These are phyloP conservation scores for Citrus australasica DNA, from an alignment of 345 rosid genomes.

Conservation along the genomic window DNA sequence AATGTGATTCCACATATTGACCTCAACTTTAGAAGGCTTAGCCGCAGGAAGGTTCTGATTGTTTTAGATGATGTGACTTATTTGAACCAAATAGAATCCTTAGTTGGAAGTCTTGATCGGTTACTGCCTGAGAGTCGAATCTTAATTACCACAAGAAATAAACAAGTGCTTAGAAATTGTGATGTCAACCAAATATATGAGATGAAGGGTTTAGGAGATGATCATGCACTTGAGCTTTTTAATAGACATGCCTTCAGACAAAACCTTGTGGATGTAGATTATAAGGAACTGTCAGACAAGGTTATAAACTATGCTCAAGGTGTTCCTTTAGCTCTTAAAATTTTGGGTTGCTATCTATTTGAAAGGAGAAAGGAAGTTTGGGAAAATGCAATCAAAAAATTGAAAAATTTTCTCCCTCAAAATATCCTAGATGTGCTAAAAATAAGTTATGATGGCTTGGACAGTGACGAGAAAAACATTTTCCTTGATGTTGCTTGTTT, in stretches of 20 bases:
- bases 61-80: background rate
- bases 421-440: background rate
- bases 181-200: too few relatives aligned
- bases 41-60: background rate
- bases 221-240: background rate
- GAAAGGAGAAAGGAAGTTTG: background rate
- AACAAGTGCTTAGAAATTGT: too few relatives aligned
- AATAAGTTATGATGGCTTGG: background rate
- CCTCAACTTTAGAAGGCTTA: too few relatives aligned
- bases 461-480: background rate
- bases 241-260: background rate
- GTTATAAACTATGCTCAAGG: background rate
- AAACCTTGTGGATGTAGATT: background rate
- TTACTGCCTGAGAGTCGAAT: background rate
- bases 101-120: background rate
- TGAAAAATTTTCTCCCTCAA: background rate
- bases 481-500: conserved; percentile 16
- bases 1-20: too few relatives aligned
- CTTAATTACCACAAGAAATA: too few relatives aligned
- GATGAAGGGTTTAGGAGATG: background rate
- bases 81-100: too few relatives aligned
- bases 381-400: background rate
- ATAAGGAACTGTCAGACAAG: too few relatives aligned
- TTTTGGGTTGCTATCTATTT: too few relatives aligned
- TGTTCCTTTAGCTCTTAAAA: too few relatives aligned